Percentiles rank a stretch among this genome's conserved stretches.
These are phyloP conservation scores for Plasmopara halstedii DNA, from an alignment of 352 stramenopile genomes.

Conservation along the genomic window DNA sequence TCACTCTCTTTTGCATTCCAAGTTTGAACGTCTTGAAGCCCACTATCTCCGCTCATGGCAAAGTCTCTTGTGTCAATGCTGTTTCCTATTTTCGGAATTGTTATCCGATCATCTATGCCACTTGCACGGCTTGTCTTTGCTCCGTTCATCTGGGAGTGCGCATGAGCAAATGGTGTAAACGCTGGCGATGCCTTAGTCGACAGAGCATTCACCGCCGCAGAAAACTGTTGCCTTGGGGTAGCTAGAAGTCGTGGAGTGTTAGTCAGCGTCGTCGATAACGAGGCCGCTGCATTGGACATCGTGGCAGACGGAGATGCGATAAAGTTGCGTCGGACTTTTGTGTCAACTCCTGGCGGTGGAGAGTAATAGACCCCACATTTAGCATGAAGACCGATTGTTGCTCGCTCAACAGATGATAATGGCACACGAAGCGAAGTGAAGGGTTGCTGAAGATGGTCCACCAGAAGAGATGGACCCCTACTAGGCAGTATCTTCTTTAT, in stretches of 20 bases:
- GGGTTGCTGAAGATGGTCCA: constrained; percentile 35
- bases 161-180: constrained; percentile 51
- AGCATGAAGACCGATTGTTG: constrained; percentile 32
- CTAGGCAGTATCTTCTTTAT: not conserved
- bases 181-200: constrained; percentile 64
- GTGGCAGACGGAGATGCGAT: constrained; percentile 51
- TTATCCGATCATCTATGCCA: constrained; percentile 9
- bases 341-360: constrained; percentile 60
- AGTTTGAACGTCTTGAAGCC: constrained; percentile 2
- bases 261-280: constrained; percentile 60
- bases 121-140: constrained; percentile 4
- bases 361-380: constrained; percentile 50
- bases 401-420: constrained; percentile 10
- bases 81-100: constrained; percentile 1
- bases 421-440: constrained; percentile 19
- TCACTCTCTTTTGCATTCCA: not conserved
- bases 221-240: constrained; percentile 68
- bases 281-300: constrained; percentile 68
- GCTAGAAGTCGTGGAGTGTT: constrained; percentile 63
- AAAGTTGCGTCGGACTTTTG: constrained; percentile 58
- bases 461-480: not conserved
- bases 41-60: constrained; percentile 7
- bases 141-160: constrained; percentile 14
- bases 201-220: constrained; percentile 65
- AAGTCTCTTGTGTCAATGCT: constrained; percentile 9